These are phyloP conservation scores for Myxozyma neotropica DNA, from an alignment of 805 yeast species.

Conservation along the genomic window DNA sequence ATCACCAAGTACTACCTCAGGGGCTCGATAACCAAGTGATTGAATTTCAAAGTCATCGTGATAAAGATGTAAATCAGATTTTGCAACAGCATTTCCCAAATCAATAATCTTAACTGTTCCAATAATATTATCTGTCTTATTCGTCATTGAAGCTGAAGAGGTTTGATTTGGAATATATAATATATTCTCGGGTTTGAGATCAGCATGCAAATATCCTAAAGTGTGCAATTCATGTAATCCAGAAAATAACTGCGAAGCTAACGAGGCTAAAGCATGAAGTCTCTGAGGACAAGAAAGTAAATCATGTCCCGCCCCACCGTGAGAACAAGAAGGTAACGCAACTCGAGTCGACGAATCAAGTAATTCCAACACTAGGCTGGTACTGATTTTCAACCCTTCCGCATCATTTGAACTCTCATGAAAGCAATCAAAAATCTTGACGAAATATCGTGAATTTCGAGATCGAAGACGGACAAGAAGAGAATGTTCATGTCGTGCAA, in stretches of 20 bases:
- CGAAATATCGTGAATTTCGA: conserved; percentile 9
- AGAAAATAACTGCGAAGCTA: conserved; percentile 33
- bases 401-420: not conserved
- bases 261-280: conserved; percentile 30
- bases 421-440: conserved; percentile 8
- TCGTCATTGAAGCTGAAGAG: too few relatives aligned
- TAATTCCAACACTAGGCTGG: conserved; percentile 23
- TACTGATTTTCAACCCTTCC: not conserved
- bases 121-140: not conserved
- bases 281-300: conserved; percentile 23
- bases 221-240: conserved; percentile 33
- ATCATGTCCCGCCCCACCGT: conserved; percentile 16
- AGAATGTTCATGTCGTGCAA: conserved; percentile 22
- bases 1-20: conserved; percentile 38
- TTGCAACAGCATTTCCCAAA: conserved; percentile 33
- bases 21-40: conserved; percentile 36
- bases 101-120: conserved; percentile 34
- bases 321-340: conserved; percentile 26
- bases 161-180: conserved; percentile 22
- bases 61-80: conserved; percentile 21
- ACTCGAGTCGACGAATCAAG: conserved; percentile 17
- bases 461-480: conserved; percentile 18
- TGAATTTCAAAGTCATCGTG: conserved; percentile 36
- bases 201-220: conserved; percentile 36
- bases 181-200: conserved; percentile 37